Evolutionary conservation across 1,284 basidiomycete species (phyloP), one percentile per base, ranked within the genome.

Genomic region (Ceratobasidium sp.): DNA sequence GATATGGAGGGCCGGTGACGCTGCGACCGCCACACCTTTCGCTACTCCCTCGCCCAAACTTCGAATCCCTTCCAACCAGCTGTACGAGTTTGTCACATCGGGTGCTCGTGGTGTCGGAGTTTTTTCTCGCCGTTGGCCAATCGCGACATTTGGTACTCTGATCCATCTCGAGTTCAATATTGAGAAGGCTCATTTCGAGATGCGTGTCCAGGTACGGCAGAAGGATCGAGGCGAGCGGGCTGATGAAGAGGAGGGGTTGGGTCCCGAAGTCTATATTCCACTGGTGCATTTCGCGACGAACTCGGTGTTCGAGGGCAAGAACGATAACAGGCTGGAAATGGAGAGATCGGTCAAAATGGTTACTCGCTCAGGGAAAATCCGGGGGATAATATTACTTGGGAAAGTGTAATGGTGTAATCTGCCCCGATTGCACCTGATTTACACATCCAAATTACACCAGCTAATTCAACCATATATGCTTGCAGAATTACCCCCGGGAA

Each of bases 1-100:
- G 78, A 80, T 97, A 13, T 99, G 94, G 94, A 93, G 92, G 80
- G 80, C 83, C 2, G 95, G 97, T 81, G 96, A 97, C 82, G 39
- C 13, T 78, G 81, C 15, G 80, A 82, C 81, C 79, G 82, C 6
- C 13, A 6, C 39, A 13, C 39, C 39, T 42, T 13, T 42, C 81
- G 77, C 75, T 65, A 56, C n/a, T n/a, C n/a, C 77, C 76, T 28
- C 17, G 35, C 26, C 33, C 58, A 26, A 74, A 2, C 26, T 3
- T 13, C 7, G 13, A 58, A 61, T 61, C 20, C 58, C 76, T 1
- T 42, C 76, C 15, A 80, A 81, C 2, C 79, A 83, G 65, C 81
- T 90, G 0, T 89, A 90, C 79, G 88, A 89, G 56, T 92, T 96
- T 82, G 83, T 96, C 20, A 91, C 92, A 0, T 89, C 94, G 80